These are phyloP conservation scores for Luzula sylvatica DNA, from an alignment of 176 grass and related monocot genomes.

Conservation along the genomic window DNA sequence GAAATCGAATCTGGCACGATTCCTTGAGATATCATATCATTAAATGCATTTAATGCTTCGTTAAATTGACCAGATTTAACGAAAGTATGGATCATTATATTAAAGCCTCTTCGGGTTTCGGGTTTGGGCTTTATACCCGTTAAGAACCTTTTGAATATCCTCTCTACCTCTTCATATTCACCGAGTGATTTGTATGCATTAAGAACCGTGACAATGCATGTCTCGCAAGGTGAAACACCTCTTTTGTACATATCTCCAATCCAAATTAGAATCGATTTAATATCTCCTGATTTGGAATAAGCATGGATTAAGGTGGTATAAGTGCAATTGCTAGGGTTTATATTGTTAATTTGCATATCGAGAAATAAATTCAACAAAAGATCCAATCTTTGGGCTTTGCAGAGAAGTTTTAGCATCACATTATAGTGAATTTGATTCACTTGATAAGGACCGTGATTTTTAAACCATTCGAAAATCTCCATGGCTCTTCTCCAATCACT, in stretches of 20 bases:
- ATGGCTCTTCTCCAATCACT: slow-evolving; percentile 58
- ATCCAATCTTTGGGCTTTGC: slow-evolving; percentile 47
- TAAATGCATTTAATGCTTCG: slow-evolving; percentile 58
- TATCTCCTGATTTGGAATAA: slow-evolving; percentile 44
- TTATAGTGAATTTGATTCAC: slow-evolving; percentile 91
- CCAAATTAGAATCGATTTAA: slow-evolving; percentile 36
- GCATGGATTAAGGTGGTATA: slow-evolving; percentile 70
- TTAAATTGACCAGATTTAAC: slow-evolving; percentile 58
- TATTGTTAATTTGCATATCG: slow-evolving; percentile 46
- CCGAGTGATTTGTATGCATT: slow-evolving; percentile 62
- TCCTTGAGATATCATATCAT: slow-evolving; percentile 62
- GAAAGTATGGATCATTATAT: slow-evolving; percentile 84
- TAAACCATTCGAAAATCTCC: slow-evolving; percentile 69
- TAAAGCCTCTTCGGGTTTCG: slow-evolving; percentile 31
- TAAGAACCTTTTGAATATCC: slow-evolving; percentile 56
- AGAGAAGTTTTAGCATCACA: slow-evolving; percentile 39
- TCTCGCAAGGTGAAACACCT: slow-evolving; percentile 59
- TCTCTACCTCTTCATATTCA: slow-evolving; percentile 43
- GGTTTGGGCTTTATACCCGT: slow-evolving; percentile 8
- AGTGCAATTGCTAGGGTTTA: slow-evolving; percentile 41
- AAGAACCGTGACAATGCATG: slow-evolving; percentile 57
- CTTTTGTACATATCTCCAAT: slow-evolving; percentile 72
- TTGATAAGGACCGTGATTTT: slow-evolving; percentile 21
- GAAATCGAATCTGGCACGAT: slow-evolving; percentile 54
- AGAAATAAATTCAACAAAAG: slow-evolving; percentile 45